phyloP scores from a whole-genome alignment of 257 asterid species.

The Craterostigma plantagineum region DNA sequence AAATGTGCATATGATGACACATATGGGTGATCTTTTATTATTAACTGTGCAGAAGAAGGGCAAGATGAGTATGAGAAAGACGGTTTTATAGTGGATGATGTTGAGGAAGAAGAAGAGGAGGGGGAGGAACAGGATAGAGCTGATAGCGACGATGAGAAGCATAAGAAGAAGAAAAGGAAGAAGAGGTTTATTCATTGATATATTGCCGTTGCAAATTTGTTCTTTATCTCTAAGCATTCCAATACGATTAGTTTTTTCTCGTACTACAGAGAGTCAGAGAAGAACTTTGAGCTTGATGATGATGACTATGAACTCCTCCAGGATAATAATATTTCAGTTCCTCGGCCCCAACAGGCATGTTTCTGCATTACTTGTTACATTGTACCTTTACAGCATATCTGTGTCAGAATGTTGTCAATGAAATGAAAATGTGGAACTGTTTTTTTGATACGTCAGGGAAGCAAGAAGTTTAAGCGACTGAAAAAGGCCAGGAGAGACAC shows the following conservation, averaged over 20 bases:
- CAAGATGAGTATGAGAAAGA: conserved; percentile 92
- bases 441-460: conserved; percentile 26
- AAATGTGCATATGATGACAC: neutral
- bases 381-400: too few species aligned
- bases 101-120: conserved; percentile 61
- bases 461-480: conserved; percentile 73
- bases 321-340: conserved; percentile 76
- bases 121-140: conserved; percentile 50
- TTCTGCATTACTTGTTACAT: neutral
- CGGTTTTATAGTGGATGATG: conserved; percentile 81
- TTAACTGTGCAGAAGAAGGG: conserved; percentile 41
- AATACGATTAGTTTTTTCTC: neutral
- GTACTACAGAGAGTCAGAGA: conserved; percentile 48
- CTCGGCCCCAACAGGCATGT: conserved; percentile 52
- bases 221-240: neutral
- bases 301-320: conserved; percentile 91
- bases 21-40: neutral
- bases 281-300: conserved; percentile 57
- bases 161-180: conserved; percentile 72
- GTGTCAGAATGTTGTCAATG: too few species aligned
- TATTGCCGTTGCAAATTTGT: neutral
- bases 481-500: conserved; percentile 70
- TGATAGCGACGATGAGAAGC: conserved; percentile 63
- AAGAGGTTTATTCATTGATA: conserved; percentile 30
- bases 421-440: neutral